A percentile compares a stretch with the other conserved stretches of the same genome.
These are phyloP conservation scores for Fusarium virguliforme DNA, from an alignment of 2,329 filamentous ascomycete species.

Conservation along the genomic window DNA sequence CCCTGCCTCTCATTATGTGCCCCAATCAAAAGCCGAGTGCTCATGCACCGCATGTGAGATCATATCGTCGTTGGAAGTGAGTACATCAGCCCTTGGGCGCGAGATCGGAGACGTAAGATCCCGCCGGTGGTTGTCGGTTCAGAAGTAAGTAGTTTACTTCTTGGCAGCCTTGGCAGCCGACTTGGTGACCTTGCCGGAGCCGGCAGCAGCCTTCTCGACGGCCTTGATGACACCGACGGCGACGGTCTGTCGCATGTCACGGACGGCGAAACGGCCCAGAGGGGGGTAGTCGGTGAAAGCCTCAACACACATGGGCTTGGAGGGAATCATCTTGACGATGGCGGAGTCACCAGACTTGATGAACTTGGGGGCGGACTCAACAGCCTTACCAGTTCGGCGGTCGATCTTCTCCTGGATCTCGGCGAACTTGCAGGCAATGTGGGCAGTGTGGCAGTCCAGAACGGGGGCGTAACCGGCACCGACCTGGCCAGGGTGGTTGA, in stretches of 20 bases:
- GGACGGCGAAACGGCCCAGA: constrained; percentile 99
- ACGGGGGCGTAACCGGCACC: constrained; percentile 99
- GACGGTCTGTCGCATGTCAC: constrained; percentile 95
- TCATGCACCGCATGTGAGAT: constrained; percentile 63
- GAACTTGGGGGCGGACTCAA: constrained; percentile 95
- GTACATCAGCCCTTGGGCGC: constrained; percentile 55
- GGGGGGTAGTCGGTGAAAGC: constrained; percentile 99
- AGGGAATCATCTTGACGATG: constrained; percentile 99
- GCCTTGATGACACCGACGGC: constrained; percentile 96
- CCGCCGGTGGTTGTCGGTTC: constrained; percentile 46
- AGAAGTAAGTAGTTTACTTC: constrained; percentile 72
- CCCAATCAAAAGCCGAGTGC: constrained; percentile 60
- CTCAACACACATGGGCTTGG: constrained; percentile 99
- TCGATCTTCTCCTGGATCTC: constrained; percentile 99
- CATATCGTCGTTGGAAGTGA: constrained; percentile 64
- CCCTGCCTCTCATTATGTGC: constrained; percentile 63
- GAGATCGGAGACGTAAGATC: constrained; percentile 48
- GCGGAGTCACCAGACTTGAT: constrained; percentile 99
- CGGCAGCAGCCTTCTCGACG: constrained; percentile 76
- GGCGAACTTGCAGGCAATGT: constrained; percentile 99
- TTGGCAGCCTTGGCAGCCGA: constrained; percentile 81
- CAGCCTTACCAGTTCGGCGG: constrained; percentile 98
- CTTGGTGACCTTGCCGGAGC: constrained; percentile 78
- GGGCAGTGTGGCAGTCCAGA: constrained; percentile 99
- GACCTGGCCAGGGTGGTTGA: constrained; percentile 99